phyloP scores from a whole-genome alignment of 768 basidiomycete genomes.

The Tricholomella constricta region DNA sequence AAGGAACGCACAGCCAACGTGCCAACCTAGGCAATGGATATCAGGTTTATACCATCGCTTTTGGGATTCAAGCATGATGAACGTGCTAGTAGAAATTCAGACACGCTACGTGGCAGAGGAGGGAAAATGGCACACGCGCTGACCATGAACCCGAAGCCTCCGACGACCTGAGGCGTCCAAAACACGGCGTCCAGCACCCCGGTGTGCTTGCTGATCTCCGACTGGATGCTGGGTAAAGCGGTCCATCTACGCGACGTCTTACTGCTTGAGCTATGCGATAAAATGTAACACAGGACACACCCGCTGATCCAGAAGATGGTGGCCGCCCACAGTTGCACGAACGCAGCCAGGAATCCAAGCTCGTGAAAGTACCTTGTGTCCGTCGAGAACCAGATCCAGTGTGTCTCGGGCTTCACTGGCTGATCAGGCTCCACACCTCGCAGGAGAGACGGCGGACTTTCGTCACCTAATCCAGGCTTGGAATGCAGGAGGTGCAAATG shows the following conservation, averaged over 20 bases:
- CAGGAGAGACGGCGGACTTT: too few species aligned
- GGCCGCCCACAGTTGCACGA: conserved; percentile 55
- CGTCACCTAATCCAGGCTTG: not conserved
- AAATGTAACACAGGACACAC: conserved; percentile 19
- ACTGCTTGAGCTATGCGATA: not conserved
- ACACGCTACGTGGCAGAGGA: not conserved
- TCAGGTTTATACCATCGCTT: conserved; percentile 52
- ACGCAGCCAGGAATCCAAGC: conserved; percentile 50
- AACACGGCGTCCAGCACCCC: conserved; percentile 48
- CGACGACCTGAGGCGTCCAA: conserved; percentile 66
- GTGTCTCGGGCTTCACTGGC: conserved; percentile 21
- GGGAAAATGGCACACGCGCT: conserved; percentile 35
- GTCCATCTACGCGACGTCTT: conserved; percentile 28
- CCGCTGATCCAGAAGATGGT: conserved; percentile 64
- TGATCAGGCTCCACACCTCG: conserved; percentile 15
- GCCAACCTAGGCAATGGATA: conserved; percentile 54
- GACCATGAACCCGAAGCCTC: conserved; percentile 60
- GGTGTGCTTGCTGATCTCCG: conserved; percentile 26
- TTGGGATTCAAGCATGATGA: conserved; percentile 57
- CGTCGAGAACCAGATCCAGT: conserved; percentile 42
- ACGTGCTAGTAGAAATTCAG: not conserved
- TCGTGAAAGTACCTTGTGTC: conserved; percentile 41
- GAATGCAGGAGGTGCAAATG: conserved; percentile 13
- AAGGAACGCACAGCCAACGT: conserved; percentile 40
- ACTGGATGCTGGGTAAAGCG: conserved; percentile 38